phyloP scores from a whole-genome alignment of 495 filamentous ascomycete species.

The Aspergillus carlsbadensis region DNA sequence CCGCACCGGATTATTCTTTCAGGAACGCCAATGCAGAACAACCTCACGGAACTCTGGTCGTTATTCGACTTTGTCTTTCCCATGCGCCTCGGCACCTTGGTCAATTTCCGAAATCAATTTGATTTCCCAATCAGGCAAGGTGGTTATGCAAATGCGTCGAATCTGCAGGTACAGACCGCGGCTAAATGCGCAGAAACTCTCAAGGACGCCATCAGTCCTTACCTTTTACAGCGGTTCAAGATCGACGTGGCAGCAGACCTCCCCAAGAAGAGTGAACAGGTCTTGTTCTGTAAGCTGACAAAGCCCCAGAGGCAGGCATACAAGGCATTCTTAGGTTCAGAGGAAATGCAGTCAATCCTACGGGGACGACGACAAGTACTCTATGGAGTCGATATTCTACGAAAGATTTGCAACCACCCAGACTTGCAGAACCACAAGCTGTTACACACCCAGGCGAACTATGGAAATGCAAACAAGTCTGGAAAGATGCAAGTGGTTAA shows the following conservation, averaged over 20 bases:
- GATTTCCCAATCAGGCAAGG: conserved; percentile 89
- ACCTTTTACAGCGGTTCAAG: conserved; percentile 91
- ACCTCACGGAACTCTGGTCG: conserved; percentile 93
- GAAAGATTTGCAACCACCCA: conserved; percentile 97
- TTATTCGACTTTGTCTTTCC: conserved; percentile 96
- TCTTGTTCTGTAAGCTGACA: conserved; percentile 91
- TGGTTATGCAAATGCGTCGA: conserved; percentile 90
- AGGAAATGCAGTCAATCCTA: conserved; percentile 77
- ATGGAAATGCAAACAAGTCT: conserved; percentile 71
- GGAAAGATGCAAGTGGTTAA: conserved; percentile 95
- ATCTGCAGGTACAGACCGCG: conserved; percentile 88
- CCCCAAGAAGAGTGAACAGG: conserved; percentile 91
- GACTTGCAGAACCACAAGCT: conserved; percentile 72
- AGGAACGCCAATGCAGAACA: conserved; percentile 97
- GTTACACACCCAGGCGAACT: conserved; percentile 58
- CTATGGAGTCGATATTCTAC: conserved; percentile 84
- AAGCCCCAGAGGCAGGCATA: conserved; percentile 74
- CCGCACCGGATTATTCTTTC: conserved; percentile 89
- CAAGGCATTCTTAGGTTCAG: conserved; percentile 72
- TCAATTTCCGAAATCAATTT: conserved; percentile 84
- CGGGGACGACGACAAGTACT: conserved; percentile 73
- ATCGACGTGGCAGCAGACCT: conserved; percentile 90
- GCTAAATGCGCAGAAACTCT: conserved; percentile 86
- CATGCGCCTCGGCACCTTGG: conserved; percentile 88
- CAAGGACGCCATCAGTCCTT: conserved; percentile 87